Evolutionary conservation across 2,329 filamentous ascomycete species (phyloP).

Genomic region (Neonectria neomacrospora): DNA sequence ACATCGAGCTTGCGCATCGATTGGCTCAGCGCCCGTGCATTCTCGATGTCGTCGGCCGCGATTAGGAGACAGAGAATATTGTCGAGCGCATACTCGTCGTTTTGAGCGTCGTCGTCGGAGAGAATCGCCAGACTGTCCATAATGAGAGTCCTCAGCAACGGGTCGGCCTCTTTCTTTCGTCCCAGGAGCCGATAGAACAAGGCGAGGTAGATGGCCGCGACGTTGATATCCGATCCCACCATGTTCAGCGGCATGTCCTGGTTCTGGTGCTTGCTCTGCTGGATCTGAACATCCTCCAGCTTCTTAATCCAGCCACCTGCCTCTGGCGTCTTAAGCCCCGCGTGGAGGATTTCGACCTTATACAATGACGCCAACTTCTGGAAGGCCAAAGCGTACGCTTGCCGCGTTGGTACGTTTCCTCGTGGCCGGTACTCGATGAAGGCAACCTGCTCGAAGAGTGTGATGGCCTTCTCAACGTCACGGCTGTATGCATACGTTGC

Average conservation of each 20-base stretch:
- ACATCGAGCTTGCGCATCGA: conserved; percentile 53
- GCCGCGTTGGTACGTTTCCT: conserved; percentile 53
- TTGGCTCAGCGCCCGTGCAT: conserved; percentile 52
- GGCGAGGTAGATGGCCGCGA: conserved; percentile 54
- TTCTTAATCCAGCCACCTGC: conserved; percentile 49
- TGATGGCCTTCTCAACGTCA: conserved; percentile 49
- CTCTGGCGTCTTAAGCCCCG: conserved; percentile 41
- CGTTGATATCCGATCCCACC: conserved; percentile 55
- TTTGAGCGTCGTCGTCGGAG: conserved; percentile 54
- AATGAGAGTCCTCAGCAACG: conserved; percentile 49
- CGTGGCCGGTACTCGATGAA: conserved; percentile 52
- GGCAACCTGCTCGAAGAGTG: conserved; percentile 51
- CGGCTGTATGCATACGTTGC: conserved; percentile 50
- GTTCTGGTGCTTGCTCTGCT: conserved; percentile 53
- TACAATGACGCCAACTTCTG: conserved; percentile 54
- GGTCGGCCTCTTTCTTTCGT: conserved; percentile 41
- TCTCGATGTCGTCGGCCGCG: conserved; percentile 50
- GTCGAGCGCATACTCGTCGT: conserved; percentile 55
- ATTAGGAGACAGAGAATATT: conserved; percentile 54
- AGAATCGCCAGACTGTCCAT: conserved; percentile 53
- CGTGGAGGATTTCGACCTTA: conserved; percentile 48
- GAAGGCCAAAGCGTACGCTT: conserved; percentile 54
- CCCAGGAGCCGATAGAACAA: conserved; percentile 51
- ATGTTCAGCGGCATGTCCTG: conserved; percentile 54
- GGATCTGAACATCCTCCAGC: conserved; percentile 50